These are phyloP conservation scores for Fraxinus platypoda DNA, from an alignment of 305 asterid species.

Conservation along the genomic window DNA sequence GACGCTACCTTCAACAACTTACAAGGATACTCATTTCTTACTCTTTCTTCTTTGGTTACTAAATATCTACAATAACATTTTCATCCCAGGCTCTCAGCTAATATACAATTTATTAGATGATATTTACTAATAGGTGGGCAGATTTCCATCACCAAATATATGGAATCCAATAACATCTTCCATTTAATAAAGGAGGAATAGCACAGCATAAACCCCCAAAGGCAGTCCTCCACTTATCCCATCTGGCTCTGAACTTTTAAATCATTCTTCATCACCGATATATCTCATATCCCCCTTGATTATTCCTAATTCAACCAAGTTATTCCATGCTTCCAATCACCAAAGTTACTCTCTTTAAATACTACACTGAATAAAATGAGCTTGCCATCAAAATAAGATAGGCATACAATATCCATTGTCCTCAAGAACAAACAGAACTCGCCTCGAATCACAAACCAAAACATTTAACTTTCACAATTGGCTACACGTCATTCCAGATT, in stretches of 20 bases:
- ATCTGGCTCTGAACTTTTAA: neutral
- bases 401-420: neutral
- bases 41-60: neutral
- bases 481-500: neutral
- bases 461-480: neutral
- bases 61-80: neutral
- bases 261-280: neutral
- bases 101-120: neutral
- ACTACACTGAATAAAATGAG: neutral
- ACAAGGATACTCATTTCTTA: neutral
- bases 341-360: neutral
- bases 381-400: neutral
- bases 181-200: neutral
- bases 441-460: neutral
- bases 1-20: neutral
- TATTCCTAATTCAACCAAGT: neutral
- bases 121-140: neutral
- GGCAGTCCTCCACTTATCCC: neutral
- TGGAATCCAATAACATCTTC: neutral
- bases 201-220: neutral
- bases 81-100: neutral
- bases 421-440: neutral
- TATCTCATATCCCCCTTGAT: neutral
- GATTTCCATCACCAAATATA: neutral
- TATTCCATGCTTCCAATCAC: neutral